A percentile compares a stretch with the other conserved stretches of the same genome.
Evolutionary conservation across 345 rosid genomes (phyloP).

Genomic region (Kandelia obovata): DNA sequence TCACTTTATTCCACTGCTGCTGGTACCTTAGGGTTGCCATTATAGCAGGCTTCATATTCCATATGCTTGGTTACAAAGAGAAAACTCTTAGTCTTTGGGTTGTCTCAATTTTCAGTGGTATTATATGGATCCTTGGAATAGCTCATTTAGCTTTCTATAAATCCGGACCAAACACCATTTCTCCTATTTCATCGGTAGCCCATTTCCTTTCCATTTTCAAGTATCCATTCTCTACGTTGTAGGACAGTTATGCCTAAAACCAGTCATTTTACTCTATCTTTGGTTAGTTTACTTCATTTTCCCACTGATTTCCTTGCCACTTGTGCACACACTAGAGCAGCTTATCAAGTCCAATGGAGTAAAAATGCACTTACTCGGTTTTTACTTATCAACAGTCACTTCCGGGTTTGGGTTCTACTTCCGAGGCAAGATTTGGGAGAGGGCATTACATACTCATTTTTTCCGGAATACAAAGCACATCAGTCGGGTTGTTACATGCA

Average conservation of each 20-base stretch:
- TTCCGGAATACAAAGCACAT: conserved; percentile 50
- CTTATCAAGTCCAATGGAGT: conserved; percentile 34
- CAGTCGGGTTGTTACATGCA: conserved; percentile 45
- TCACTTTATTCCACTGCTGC: conserved; percentile 44
- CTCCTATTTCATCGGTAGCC: conserved; percentile 16
- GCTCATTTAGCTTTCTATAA: conserved; percentile 26
- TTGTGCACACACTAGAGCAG: conserved; percentile 44
- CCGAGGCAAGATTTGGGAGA: conserved; percentile 36
- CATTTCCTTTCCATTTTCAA: conserved; percentile 40
- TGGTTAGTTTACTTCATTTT: conserved; percentile 53
- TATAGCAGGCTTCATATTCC: conserved; percentile 44
- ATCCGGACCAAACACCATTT: conserved; percentile 11
- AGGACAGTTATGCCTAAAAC: conserved; percentile 48
- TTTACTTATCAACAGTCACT: conserved; percentile 39
- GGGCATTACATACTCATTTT: conserved; percentile 33
- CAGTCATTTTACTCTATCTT: conserved; percentile 34
- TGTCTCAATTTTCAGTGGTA: conserved; percentile 60
- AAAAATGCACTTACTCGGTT: conserved; percentile 55
- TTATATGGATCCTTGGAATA: conserved; percentile 48
- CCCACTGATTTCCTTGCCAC: conserved; percentile 44
- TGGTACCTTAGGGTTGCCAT: conserved; percentile 48
- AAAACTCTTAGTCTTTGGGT: conserved; percentile 44
- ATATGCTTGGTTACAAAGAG: conserved; percentile 41
- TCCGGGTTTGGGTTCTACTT: conserved; percentile 44
- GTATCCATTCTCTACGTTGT: conserved; percentile 38